phyloP scores from a whole-genome alignment of 108 stramenopile genomes.

The Skeletonema menzelii region DNA sequence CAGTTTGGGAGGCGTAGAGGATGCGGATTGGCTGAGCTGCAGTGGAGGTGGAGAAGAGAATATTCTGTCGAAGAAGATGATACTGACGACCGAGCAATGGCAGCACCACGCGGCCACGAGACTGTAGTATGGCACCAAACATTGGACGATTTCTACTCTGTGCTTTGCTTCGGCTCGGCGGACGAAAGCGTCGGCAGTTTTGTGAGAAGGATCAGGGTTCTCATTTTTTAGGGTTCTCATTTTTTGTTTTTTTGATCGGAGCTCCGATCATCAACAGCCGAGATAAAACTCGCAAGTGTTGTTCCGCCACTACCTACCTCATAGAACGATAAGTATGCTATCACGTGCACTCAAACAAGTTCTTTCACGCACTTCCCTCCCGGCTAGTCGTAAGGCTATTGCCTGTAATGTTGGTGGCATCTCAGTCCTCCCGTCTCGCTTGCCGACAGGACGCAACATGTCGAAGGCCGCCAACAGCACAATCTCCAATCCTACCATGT shows the following conservation, averaged over 20 bases:
- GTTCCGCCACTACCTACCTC: too few relatives aligned
- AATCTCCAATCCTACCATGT: constrained; percentile 66
- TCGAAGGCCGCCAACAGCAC: constrained; percentile 5
- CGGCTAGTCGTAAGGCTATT: constrained; percentile 4
- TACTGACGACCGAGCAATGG: not conserved
- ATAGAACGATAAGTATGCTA: not conserved
- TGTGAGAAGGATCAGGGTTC: not conserved
- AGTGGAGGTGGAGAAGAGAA: constrained; percentile 10
- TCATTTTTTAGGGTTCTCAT: not conserved
- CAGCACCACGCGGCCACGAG: not conserved
- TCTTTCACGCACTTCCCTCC: constrained; percentile 14
- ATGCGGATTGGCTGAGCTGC: constrained; percentile 42
- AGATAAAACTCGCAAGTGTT: too few relatives aligned
- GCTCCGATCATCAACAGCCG: not conserved
- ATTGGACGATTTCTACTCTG: not conserved
- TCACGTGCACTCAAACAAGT: constrained; percentile 4
- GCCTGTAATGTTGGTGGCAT: not conserved
- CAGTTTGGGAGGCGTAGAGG: constrained; percentile 86
- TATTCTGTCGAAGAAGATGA: not conserved
- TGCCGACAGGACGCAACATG: not conserved
- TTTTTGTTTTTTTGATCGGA: not conserved
- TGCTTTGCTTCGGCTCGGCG: too few relatives aligned
- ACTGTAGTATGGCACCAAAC: constrained; percentile 8
- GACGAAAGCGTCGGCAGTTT: too few relatives aligned
- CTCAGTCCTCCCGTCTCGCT: not conserved